Percentiles rank a stretch among this genome's conserved stretches.
Conservation (phyloP, 352 stramenopile species). For the Phytophthora sp. region DNA sequence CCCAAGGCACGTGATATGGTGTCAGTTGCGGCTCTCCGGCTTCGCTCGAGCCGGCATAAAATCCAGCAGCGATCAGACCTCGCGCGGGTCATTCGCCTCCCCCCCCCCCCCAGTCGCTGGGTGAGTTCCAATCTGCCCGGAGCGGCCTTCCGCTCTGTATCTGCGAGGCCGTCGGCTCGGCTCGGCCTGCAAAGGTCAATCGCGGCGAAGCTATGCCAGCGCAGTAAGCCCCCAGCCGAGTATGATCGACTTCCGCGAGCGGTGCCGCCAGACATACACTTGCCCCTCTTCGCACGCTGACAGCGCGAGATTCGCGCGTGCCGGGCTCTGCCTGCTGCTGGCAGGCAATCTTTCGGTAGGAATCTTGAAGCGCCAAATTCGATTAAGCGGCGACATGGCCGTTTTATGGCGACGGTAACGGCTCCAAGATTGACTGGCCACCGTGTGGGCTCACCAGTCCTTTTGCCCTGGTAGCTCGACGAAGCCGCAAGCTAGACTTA, state of each 20-base stretch:
- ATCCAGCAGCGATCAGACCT: conserved; percentile 26
- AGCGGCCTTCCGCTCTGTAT: too few relatives aligned
- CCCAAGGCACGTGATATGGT: not conserved
- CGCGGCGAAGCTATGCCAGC: too few relatives aligned
- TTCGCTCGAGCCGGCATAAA: conserved; percentile 22
- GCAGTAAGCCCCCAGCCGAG: too few relatives aligned
- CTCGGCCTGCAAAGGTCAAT: too few relatives aligned
- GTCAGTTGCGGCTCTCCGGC: conserved; percentile 7
- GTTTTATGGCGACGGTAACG: conserved; percentile 14
- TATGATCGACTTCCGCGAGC: too few relatives aligned
- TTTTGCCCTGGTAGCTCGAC: too few relatives aligned
- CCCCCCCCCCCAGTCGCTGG: too few relatives aligned
- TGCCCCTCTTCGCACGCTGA: too few relatives aligned
- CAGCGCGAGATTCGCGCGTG: not conserved
- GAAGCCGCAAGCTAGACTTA: not conserved
- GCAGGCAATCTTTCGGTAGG: conserved; percentile 2
- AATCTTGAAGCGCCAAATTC: conserved; percentile 11
- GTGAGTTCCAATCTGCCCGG: not conserved
- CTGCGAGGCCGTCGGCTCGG: too few relatives aligned
- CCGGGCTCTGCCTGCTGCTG: not conserved
- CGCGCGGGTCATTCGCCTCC: not conserved
- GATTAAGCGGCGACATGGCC: conserved; percentile 14
- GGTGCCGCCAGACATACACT: too few relatives aligned
- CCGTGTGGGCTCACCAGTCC: too few relatives aligned
- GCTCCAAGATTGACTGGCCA: not conserved